phyloP scores from a whole-genome alignment of 2,329 filamentous ascomycete species.

The Aspergillus bombycis region DNA sequence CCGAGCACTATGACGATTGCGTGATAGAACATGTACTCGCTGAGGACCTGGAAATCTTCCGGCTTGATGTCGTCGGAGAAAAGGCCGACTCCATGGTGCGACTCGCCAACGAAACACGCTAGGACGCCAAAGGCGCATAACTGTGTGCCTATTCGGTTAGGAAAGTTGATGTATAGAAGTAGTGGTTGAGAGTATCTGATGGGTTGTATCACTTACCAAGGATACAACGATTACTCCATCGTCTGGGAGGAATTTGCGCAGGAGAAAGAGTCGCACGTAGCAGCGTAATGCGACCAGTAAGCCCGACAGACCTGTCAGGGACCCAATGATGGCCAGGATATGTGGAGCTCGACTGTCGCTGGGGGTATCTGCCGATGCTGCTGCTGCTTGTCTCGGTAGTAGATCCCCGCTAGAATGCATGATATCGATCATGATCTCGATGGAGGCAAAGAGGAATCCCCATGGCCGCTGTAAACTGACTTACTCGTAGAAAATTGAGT shows the following conservation, averaged over 20 bases:
- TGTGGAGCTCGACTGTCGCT: constrained; percentile 14
- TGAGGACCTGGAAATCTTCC: constrained; percentile 38
- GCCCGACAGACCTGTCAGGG: constrained; percentile 43
- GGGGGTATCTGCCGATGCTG: not conserved
- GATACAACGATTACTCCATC: constrained; percentile 52
- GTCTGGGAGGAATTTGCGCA: constrained; percentile 54
- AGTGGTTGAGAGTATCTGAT: not conserved
- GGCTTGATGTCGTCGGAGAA: constrained; percentile 44
- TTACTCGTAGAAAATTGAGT: not conserved
- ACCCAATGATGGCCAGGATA: constrained; percentile 46
- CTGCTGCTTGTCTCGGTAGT: not conserved
- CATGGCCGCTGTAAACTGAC: not conserved
- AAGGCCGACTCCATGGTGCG: constrained; percentile 51
- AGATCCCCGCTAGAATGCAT: not conserved
- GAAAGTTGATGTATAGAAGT: not conserved
- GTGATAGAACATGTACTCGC: constrained; percentile 51
- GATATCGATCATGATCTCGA: not conserved
- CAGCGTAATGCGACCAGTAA: constrained; percentile 47
- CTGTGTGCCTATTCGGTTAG: constrained; percentile 15
- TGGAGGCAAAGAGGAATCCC: not conserved
- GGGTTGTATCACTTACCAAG: constrained; percentile 35
- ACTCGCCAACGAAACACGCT: constrained; percentile 50
- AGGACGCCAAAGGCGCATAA: constrained; percentile 29
- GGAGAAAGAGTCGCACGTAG: constrained; percentile 52
- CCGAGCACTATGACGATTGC: constrained; percentile 52